Evolutionary conservation across 257 asterid genomes (phyloP).

Genomic region (Eucommia ulmoides): DNA sequence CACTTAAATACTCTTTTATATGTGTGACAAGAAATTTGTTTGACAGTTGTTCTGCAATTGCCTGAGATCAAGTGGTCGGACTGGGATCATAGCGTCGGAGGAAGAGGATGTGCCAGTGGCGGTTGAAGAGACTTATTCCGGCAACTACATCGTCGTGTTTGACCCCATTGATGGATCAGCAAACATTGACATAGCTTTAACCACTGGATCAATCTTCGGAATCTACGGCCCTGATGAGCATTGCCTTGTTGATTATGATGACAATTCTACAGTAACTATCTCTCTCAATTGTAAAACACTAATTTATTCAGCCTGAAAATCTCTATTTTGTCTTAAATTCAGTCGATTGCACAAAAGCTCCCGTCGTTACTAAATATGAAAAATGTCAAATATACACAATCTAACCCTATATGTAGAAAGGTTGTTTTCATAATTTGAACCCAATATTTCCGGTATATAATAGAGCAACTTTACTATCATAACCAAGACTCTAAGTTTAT

Average conservation of each 20-base stretch:
- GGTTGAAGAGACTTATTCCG: slow-evolving; percentile 90
- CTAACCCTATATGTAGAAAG: no score
- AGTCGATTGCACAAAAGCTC: neutral
- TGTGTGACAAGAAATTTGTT: neutral
- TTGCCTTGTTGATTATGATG: slow-evolving; percentile 62
- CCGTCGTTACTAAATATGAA: neutral
- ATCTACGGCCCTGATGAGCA: slow-evolving; percentile 82
- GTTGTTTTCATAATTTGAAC: no score
- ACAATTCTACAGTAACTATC: slow-evolving; percentile 36
- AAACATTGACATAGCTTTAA: slow-evolving; percentile 84
- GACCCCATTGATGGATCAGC: slow-evolving; percentile 97
- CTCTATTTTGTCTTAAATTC: neutral
- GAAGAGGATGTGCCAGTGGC: slow-evolving; percentile 99
- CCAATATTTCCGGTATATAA: no score
- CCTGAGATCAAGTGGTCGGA: slow-evolving; percentile 85
- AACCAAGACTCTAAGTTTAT: no score
- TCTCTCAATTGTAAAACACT: neutral
- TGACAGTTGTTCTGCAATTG: slow-evolving; percentile 67
- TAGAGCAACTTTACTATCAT: no score
- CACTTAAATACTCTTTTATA: neutral
- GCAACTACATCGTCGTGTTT: slow-evolving; percentile 90
- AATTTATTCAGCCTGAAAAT: neutral
- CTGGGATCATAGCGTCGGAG: slow-evolving; percentile 97
- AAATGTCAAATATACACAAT: no score
- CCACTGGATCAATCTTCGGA: slow-evolving; percentile 94